These are phyloP conservation scores for Nephelium lappaceum DNA, from an alignment of 345 rosid genomes.

Conservation along the genomic window DNA sequence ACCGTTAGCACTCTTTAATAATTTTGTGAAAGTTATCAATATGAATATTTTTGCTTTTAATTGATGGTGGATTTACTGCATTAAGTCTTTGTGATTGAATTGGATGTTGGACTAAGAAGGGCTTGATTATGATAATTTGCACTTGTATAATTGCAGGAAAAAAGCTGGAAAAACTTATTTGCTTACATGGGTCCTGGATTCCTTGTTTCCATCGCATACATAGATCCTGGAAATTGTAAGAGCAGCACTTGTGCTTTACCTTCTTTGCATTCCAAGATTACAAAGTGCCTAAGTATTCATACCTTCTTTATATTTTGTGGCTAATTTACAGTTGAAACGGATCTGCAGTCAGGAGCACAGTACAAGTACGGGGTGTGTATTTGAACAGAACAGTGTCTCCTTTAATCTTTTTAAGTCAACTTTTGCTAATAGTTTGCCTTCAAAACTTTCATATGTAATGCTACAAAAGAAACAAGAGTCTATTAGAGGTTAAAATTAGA, in stretches of 20 bases:
- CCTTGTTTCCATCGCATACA: slow-evolving; percentile 93
- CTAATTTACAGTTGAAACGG: slow-evolving; percentile 83
- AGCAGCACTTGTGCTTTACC: slow-evolving; percentile 2
- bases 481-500: background rate
- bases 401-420: background rate
- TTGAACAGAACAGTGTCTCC: background rate
- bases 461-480: background rate
- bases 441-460: slow-evolving; percentile 2
- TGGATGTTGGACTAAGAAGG: background rate
- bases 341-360: slow-evolving; percentile 88
- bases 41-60: slow-evolving; percentile 10
- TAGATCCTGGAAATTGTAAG: slow-evolving; percentile 98
- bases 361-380: slow-evolving; percentile 76
- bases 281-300: background rate
- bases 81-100: background rate
- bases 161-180: slow-evolving; percentile 90
- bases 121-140: background rate
- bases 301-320: slow-evolving; percentile 24
- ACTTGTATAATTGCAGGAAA: slow-evolving; percentile 52
- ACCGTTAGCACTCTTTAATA: background rate
- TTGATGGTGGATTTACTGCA: background rate
- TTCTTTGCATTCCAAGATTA: slow-evolving; percentile 3
- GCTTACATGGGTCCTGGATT: slow-evolving; percentile 95
- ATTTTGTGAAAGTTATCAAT: background rate
- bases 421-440: background rate